Evolutionary conservation across 2,329 filamentous ascomycete species (phyloP).

Genomic region (Dryadomyces quercivorus): DNA sequence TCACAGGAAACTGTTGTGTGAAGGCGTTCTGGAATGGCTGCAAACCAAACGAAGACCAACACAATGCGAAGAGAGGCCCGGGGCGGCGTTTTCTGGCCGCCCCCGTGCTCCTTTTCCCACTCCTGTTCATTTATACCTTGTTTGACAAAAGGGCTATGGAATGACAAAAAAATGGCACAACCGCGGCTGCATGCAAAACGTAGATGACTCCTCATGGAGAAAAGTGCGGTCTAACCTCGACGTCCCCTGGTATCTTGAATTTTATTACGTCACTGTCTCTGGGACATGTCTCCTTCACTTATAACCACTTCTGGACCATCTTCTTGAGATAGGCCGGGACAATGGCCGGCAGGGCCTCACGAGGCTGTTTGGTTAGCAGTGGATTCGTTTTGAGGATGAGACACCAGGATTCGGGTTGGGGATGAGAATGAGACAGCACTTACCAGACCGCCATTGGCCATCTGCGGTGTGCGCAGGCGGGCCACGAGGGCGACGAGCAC

Average conservation of each 20-base stretch:
- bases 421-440: neutral
- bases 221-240: neutral
- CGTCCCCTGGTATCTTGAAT: neutral
- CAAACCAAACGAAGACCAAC: neutral
- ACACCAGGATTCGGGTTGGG: too few species aligned
- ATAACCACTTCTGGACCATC: neutral
- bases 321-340: neutral
- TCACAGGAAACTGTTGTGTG: neutral
- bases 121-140: slow-evolving; percentile 2
- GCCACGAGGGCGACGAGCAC: neutral
- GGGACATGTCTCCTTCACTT: neutral
- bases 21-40: neutral
- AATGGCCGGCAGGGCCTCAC: neutral
- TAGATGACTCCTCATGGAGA: too few species aligned
- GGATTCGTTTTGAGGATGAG: too few species aligned
- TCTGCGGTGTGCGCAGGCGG: neutral
- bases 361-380: neutral
- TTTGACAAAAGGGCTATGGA: slow-evolving; percentile 1
- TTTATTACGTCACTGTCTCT: neutral
- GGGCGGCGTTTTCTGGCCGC: neutral
- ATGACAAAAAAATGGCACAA: neutral
- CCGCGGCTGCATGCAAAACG: neutral
- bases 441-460: neutral
- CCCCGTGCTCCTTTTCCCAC: neutral
- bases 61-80: neutral